These are phyloP conservation scores for Trametes sp. DNA, from an alignment of 1,284 basidiomycete genomes.

Conservation along the genomic window DNA sequence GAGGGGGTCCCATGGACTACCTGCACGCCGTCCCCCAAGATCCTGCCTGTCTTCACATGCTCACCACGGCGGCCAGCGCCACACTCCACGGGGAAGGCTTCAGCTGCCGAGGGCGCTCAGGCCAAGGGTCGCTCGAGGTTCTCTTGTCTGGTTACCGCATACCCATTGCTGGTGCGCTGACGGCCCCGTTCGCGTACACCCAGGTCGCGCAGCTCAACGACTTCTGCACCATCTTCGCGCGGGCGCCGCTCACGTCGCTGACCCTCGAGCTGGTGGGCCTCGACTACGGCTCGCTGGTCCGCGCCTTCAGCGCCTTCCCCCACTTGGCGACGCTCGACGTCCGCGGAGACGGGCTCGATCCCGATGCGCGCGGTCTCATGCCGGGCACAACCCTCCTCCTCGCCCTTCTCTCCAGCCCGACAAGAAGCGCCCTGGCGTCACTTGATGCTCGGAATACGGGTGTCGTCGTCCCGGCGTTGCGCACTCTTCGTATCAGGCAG, in stretches of 20 bases:
- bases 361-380: not conserved
- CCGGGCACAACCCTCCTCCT: not conserved
- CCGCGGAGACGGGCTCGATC: not conserved
- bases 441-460: not conserved
- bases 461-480: not conserved
- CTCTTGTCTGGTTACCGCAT: not conserved
- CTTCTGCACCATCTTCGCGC: constrained; percentile 2
- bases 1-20: not conserved
- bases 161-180: too few species aligned
- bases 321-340: not conserved
- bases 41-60: not conserved
- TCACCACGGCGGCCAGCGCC: not conserved
- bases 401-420: not conserved
- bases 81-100: not conserved
- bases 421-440: not conserved
- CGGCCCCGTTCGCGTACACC: not conserved
- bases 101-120: too few species aligned
- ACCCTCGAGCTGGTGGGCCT: not conserved
- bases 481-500: not conserved
- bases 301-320: not conserved
- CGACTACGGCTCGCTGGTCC: not conserved
- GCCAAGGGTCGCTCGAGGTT: not conserved
- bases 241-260: not conserved
- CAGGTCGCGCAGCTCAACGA: not conserved
- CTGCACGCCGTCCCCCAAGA: not conserved